Base-by-base conservation (phyloP, 1,284 basidiomycete species). In the Clitocybe nebularis region DNA sequence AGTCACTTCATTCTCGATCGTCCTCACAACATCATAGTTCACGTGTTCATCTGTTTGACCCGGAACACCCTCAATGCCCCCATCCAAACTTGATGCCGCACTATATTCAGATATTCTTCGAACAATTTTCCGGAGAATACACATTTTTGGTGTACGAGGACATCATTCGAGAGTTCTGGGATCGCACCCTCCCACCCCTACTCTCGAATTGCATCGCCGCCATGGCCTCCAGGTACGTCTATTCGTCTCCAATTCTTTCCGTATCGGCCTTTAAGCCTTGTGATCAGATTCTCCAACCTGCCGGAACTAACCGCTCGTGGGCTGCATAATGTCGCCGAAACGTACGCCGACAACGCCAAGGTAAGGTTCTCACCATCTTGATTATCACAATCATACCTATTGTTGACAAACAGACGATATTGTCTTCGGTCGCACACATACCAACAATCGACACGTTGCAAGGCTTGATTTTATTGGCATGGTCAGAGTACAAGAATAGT, bases 141-240 rank as follows among this genome's bases (percentile, higher is more conserved):
- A 67, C 75, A 2, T 89, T 87, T 61, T 64, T 89, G 48, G 70
- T 68, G 19, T 79, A 79, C 45, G 77, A 82, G 44, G 79, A 81
- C 34, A 64, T 81, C 33, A 63, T 74, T 39, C 69, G 71, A 55
- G 79, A 78, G 46, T 77, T 77, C 44, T 77, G 76, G 63, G 75
- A 79, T 32, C 72, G 75, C 40, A 67, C 72, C 13, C 61, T 89
- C 36, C 66, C 84, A 3, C 69, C 82, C 4, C 61, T 84, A 21
- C 58, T 88, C 26, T 77, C 83, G 13, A 87, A 82, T 59, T 77
- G 76, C 54, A 81, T 89, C 40, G 84, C 86, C 14, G 78, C 81
- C 5, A 68, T 85, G 56, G 81, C 81, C 39, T 75, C 75, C 44
- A 75, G 79, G 82, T 84, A 43, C 7, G 69, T 60, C 26, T 33